Percentiles rank a stretch among this genome's conserved stretches.
phyloP scores from a whole-genome alignment of 2,329 filamentous ascomycete species.

The Cladophialophora chaetospira region DNA sequence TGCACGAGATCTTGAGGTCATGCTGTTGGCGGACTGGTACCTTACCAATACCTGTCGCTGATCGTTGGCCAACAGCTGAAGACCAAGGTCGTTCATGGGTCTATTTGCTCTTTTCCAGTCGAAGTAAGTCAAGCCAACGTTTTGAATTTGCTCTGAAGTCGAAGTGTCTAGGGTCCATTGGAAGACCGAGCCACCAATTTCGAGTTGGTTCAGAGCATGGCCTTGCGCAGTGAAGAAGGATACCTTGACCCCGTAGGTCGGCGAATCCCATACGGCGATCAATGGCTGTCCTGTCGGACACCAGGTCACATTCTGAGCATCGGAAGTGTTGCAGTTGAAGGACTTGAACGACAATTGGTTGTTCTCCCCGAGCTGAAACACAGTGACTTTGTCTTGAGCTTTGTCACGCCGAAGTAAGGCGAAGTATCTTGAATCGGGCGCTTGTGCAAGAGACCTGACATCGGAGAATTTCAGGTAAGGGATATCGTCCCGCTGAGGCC shows the following conservation, averaged over 20 bases:
- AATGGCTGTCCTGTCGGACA: conserved; percentile 27
- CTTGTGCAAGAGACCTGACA: conserved; percentile 13
- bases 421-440: conserved; percentile 17
- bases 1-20: conserved; percentile 3
- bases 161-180: not conserved
- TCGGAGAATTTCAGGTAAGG: conserved; percentile 29
- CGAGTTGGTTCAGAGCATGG: conserved; percentile 28
- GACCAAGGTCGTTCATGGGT: conserved; percentile 1
- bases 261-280: conserved; percentile 27
- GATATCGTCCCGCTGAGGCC: conserved; percentile 29
- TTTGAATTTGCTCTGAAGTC: conserved; percentile 4
- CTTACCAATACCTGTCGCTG: conserved; percentile 25
- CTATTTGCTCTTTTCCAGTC: conserved; percentile 9
- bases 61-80: conserved; percentile 23
- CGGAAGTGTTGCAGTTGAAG: conserved; percentile 25
- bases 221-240: conserved; percentile 31
- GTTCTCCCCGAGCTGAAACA: conserved; percentile 21
- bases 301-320: conserved; percentile 30
- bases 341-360: conserved; percentile 18
- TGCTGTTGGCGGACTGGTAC: conserved; percentile 16
- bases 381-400: conserved; percentile 26
- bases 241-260: conserved; percentile 26
- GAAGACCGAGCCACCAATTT: conserved; percentile 20
- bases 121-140: conserved; percentile 22
- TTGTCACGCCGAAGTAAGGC: conserved; percentile 27